Percentiles rank a stretch among this genome's conserved stretches.
phyloP scores from a whole-genome alignment of 805 yeast species.

The Pichia nanzhaoensis region DNA sequence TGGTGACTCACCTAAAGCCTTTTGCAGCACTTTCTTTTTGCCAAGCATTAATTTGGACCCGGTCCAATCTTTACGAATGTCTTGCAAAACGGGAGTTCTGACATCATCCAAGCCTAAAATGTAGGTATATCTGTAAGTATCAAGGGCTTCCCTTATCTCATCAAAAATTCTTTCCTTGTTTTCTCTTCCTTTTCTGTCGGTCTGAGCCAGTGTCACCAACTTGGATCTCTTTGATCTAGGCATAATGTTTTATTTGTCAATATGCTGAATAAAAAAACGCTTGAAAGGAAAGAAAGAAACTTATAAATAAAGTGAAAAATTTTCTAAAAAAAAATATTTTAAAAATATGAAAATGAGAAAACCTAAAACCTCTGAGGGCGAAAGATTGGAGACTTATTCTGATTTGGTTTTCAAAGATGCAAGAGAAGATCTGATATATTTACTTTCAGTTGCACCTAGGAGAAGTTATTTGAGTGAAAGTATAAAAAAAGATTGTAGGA shows the following conservation, averaged over 20 bases:
- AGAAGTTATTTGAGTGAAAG: no score
- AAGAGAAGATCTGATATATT: no score
- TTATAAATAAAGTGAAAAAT: not conserved
- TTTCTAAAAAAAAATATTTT: not conserved
- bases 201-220: constrained; percentile 90
- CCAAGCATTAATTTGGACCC: constrained; percentile 90
- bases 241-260: constrained; percentile 38
- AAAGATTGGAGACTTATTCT: constrained; percentile 1
- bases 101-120: constrained; percentile 83
- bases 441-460: no score
- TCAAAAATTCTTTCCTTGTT: constrained; percentile 88
- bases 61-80: constrained; percentile 85
- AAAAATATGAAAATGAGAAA: not conserved
- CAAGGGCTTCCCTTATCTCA: constrained; percentile 78
- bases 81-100: constrained; percentile 92
- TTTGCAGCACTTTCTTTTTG: constrained; percentile 85
- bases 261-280: constrained; percentile 12
- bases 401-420: no score
- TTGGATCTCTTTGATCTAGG: constrained; percentile 97
- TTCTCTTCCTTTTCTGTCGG: constrained; percentile 92
- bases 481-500: not conserved
- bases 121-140: constrained; percentile 74
- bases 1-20: constrained; percentile 81
- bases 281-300: not conserved
- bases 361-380: not conserved